These are phyloP conservation scores for Lagenaria siceraria DNA, from an alignment of 306 rosid species.

Conservation along the genomic window DNA sequence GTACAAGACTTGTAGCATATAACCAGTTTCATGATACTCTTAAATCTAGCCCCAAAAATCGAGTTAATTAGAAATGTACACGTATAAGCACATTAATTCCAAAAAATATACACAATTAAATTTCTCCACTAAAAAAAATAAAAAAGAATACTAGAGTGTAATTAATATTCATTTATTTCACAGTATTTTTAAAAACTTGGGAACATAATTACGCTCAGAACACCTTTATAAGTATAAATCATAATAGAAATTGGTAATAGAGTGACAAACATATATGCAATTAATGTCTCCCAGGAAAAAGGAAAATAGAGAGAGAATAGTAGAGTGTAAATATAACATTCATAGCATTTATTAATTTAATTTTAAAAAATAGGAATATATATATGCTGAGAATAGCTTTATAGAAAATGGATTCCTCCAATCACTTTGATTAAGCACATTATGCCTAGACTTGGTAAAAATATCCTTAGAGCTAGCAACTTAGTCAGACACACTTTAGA, in stretches of 20 bases:
- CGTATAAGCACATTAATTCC: background rate
- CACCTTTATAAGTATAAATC: too few species aligned
- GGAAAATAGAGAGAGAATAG: background rate
- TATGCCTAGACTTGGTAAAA: constrained; percentile 23
- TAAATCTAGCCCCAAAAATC: background rate
- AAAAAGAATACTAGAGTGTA: background rate
- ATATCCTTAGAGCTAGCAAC: constrained; percentile 10
- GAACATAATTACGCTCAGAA: too few species aligned
- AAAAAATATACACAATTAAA: background rate
- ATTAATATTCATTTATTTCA: background rate
- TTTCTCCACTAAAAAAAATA: background rate
- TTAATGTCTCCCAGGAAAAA: too few species aligned
- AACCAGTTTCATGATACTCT: background rate
- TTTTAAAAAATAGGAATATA: background rate
- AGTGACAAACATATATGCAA: too few species aligned
- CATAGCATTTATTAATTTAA: background rate
- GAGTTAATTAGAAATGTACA: background rate
- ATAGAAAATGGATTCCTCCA: constrained; percentile 35
- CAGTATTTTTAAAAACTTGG: background rate
- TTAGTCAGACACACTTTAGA: constrained; percentile 45
- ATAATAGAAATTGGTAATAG: too few species aligned
- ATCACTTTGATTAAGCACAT: constrained; percentile 29
- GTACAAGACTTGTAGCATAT: background rate
- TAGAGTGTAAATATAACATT: background rate
- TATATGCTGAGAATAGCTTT: constrained; percentile 7